These are phyloP conservation scores for Gossypium rotundifolium DNA, from an alignment of 345 rosid species.

Conservation along the genomic window DNA sequence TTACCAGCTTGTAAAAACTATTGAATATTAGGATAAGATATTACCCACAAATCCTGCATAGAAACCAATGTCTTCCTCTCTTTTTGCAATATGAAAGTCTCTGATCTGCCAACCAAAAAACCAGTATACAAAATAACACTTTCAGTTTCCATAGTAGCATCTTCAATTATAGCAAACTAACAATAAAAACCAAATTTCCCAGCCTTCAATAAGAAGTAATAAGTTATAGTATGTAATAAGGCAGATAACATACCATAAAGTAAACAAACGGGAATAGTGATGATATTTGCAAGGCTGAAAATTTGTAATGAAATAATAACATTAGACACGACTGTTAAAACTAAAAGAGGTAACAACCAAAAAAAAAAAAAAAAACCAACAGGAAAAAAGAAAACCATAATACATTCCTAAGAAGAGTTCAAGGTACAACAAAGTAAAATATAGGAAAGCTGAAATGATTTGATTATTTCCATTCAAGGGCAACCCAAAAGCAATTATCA, in stretches of 20 bases:
- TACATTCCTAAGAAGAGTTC: neutral
- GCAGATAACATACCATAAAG: slow-evolving; percentile 53
- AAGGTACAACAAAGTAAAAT: neutral
- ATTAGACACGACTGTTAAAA: neutral
- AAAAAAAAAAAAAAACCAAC: neutral
- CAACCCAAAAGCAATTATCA: neutral
- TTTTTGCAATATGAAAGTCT: slow-evolving; percentile 55
- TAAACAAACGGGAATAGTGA: slow-evolving; percentile 78
- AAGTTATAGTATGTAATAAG: neutral
- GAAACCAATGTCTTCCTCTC: slow-evolving; percentile 70
- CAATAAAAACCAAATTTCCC: neutral
- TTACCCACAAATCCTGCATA: slow-evolving; percentile 67
- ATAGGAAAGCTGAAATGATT: neutral
- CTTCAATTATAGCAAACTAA: neutral
- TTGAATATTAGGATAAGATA: neutral
- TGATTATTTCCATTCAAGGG: neutral
- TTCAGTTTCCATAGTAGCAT: neutral
- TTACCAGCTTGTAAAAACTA: neutral
- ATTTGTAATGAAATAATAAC: neutral
- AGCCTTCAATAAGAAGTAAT: neutral
- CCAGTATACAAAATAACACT: neutral
- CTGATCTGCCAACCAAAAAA: slow-evolving; percentile 31
- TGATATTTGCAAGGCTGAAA: slow-evolving; percentile 70
- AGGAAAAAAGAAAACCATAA: neutral
- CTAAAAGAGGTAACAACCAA: neutral